A percentile compares a stretch with the other conserved stretches of the same genome.
phyloP scores from a whole-genome alignment of 2,329 filamentous ascomycete species.

The Laburnicola sp. region DNA sequence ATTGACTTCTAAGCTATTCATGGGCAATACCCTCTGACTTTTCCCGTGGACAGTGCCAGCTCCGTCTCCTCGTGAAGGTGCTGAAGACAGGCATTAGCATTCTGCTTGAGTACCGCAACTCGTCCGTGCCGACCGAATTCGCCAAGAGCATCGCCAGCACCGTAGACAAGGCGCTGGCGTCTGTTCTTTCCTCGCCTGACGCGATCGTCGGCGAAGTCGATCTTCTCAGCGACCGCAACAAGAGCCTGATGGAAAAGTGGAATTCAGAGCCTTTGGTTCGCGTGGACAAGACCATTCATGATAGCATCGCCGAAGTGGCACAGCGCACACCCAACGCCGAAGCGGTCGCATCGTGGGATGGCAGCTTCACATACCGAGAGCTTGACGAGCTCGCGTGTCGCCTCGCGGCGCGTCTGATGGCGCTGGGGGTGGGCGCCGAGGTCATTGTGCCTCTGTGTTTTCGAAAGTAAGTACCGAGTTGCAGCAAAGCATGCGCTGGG shows the following conservation, averaged over 20 bases:
- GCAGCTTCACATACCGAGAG: conserved; percentile 28
- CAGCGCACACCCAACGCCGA: conserved; percentile 14
- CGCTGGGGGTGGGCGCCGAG: conserved; percentile 27
- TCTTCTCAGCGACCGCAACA: conserved; percentile 24
- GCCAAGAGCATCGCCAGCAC: conserved; percentile 30
- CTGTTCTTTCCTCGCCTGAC: conserved; percentile 15
- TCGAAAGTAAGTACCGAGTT: background rate
- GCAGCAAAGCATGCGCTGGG: background rate
- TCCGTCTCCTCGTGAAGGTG: conserved; percentile 27
- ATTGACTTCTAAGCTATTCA: background rate
- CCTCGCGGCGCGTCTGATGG: conserved; percentile 22
- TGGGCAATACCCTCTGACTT: background rate
- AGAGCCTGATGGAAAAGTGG: conserved; percentile 25
- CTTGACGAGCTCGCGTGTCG: conserved; percentile 18
- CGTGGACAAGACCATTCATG: conserved; percentile 22
- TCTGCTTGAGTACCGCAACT: conserved; percentile 28
- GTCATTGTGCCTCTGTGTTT: conserved; percentile 36
- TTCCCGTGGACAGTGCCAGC: conserved; percentile 15
- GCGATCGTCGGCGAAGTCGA: conserved; percentile 9
- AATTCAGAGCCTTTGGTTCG: conserved; percentile 20
- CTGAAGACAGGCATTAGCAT: conserved; percentile 24
- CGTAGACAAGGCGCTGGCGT: conserved; percentile 19
- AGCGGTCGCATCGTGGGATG: conserved; percentile 35
- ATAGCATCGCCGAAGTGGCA: conserved; percentile 18
- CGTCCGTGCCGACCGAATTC: conserved; percentile 27